Percentiles rank a stretch among this genome's conserved stretches.
phyloP scores from a whole-genome alignment of 345 rosid species.

The Eucalyptus coolabah region DNA sequence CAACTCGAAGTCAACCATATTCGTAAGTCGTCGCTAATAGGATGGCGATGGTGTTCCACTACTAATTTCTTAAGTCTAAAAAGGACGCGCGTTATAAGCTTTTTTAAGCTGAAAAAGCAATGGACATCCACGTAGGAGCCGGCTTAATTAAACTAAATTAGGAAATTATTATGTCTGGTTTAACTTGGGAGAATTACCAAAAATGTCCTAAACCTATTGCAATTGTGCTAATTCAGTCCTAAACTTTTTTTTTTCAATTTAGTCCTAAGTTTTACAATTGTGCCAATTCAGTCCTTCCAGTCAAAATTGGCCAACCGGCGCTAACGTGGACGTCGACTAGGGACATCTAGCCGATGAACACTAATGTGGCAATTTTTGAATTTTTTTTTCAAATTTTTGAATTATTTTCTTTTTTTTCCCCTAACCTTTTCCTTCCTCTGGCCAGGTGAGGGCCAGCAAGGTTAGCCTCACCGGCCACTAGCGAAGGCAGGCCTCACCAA shows the following conservation, averaged over 20 bases:
- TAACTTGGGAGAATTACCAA: neutral
- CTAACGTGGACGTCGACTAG: accelerated
- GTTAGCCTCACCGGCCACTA: accelerated
- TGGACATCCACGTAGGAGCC: neutral
- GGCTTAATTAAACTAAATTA: neutral
- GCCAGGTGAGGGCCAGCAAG: accelerated
- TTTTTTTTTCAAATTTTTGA: too few species aligned
- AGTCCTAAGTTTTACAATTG: too few species aligned
- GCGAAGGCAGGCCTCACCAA: accelerated
- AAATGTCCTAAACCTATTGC: accelerated
- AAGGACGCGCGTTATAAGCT: neutral
- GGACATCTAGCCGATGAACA: accelerated
- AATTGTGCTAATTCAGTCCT: accelerated
- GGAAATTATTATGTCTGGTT: neutral
- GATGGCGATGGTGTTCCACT: neutral
- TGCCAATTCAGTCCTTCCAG: accelerated
- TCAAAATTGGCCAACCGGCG: accelerated
- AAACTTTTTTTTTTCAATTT: too few species aligned
- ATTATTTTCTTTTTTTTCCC: too few species aligned
- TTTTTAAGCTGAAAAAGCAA: neutral
- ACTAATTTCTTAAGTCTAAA: neutral
- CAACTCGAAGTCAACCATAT: neutral
- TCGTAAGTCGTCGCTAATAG: neutral
- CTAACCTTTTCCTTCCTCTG: accelerated
- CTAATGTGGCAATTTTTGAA: too few species aligned